These are phyloP conservation scores for Schwanniomyces vanrijiae DNA, from an alignment of 805 yeast genomes.

Conservation along the genomic window DNA sequence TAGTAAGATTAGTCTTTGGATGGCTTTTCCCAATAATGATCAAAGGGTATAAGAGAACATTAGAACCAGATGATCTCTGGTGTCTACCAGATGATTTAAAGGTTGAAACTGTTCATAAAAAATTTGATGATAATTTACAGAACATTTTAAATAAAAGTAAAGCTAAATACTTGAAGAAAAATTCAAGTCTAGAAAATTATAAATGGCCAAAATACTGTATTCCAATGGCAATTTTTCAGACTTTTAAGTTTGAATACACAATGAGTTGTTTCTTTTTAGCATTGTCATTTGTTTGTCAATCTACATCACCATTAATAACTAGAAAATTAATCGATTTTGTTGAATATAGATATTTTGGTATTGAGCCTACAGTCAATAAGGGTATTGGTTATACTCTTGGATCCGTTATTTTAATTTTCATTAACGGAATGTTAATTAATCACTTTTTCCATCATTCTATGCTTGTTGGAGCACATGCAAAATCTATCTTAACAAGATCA, in stretches of 20 bases:
- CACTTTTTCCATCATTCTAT: constrained; percentile 44
- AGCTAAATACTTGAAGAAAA: constrained; percentile 16
- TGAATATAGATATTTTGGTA: constrained; percentile 46
- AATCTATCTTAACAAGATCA: constrained; percentile 40
- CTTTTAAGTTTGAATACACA: constrained; percentile 48
- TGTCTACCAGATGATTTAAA: constrained; percentile 33
- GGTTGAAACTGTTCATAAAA: constrained; percentile 34
- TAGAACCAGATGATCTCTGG: constrained; percentile 39
- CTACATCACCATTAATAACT: constrained; percentile 66
- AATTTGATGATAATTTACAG: constrained; percentile 25
- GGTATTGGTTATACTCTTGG: constrained; percentile 83
- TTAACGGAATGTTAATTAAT: constrained; percentile 40
- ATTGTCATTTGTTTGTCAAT: constrained; percentile 47
- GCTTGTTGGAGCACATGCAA: constrained; percentile 43
- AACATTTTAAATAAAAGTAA: constrained; percentile 17
- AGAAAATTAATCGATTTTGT: constrained; percentile 65
- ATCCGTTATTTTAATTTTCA: constrained; percentile 53
- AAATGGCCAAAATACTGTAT: constrained; percentile 42
- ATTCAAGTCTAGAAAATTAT: constrained; percentile 23
- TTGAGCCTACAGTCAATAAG: constrained; percentile 42
- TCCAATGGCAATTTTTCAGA: constrained; percentile 45
- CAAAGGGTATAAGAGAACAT: constrained; percentile 41
- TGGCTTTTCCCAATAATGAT: constrained; percentile 41
- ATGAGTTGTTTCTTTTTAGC: constrained; percentile 42
- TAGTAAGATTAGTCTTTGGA: constrained; percentile 40